phyloP scores from a whole-genome alignment of 2,329 filamentous ascomycete genomes.

The Piedraia hortae region DNA sequence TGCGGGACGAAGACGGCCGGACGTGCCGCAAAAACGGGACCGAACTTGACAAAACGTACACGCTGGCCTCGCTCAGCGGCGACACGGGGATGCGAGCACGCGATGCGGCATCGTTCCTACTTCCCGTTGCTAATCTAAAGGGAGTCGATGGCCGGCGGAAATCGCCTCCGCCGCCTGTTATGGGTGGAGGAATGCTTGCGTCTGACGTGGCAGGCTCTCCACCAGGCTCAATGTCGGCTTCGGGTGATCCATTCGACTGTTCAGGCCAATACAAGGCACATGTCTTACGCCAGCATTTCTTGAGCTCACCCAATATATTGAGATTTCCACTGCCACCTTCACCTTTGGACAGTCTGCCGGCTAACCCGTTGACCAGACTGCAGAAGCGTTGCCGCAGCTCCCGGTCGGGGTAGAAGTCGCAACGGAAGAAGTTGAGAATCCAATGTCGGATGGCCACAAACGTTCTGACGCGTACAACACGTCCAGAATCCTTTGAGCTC shows the following conservation, averaged over 20 bases:
- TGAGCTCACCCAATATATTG: slow-evolving; percentile 79
- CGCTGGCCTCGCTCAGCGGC: slow-evolving; percentile 22
- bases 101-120: neutral
- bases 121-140: slow-evolving; percentile 1
- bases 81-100: slow-evolving; percentile 16
- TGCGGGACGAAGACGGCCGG: slow-evolving; percentile 2
- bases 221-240: slow-evolving; percentile 46
- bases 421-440: slow-evolving; percentile 92
- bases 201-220: slow-evolving; percentile 18
- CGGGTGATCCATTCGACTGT: slow-evolving; percentile 25
- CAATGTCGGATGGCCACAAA: slow-evolving; percentile 91
- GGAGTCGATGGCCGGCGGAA: slow-evolving; percentile 2
- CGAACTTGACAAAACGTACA: slow-evolving; percentile 32
- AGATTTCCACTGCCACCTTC: slow-evolving; percentile 33
- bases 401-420: slow-evolving; percentile 66
- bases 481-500: slow-evolving; percentile 55
- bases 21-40: slow-evolving; percentile 18
- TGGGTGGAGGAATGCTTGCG: slow-evolving; percentile 1
- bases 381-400: slow-evolving; percentile 54
- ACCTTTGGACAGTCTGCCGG: slow-evolving; percentile 22
- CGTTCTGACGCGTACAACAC: slow-evolving; percentile 80
- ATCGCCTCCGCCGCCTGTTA: slow-evolving; percentile 1
- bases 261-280: slow-evolving; percentile 80
- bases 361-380: slow-evolving; percentile 41
- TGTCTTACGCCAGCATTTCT: slow-evolving; percentile 87